phyloP scores from a whole-genome alignment of 352 stramenopile genomes.

The Pseudoperonospora humuli region DNA sequence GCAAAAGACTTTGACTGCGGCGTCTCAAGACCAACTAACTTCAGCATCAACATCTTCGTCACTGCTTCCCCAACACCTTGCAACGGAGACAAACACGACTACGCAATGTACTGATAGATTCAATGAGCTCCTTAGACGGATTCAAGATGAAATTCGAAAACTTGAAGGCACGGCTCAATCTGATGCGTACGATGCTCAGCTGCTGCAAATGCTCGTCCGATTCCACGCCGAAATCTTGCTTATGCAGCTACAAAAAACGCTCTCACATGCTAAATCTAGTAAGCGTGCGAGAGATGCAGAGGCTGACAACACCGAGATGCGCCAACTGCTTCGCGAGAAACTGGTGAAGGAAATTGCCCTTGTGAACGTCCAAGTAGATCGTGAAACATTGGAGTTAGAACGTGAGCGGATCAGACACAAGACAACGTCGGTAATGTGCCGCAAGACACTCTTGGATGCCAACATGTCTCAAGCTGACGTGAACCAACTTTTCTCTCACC shows the following conservation, averaged over 20 bases:
- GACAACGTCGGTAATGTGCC: conserved; percentile 21
- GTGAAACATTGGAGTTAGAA: conserved; percentile 30
- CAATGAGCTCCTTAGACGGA: conserved; percentile 6
- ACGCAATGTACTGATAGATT: conserved; percentile 1
- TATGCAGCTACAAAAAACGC: conserved; percentile 13
- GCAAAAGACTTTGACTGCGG: conserved; percentile 5
- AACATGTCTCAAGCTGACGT: conserved; percentile 16
- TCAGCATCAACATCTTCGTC: conserved; percentile 2
- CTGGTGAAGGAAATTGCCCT: conserved; percentile 22
- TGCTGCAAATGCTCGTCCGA: conserved; percentile 28
- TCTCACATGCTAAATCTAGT: background rate
- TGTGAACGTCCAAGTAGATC: conserved; percentile 19
- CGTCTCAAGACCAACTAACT: conserved; percentile 4
- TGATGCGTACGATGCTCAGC: conserved; percentile 25
- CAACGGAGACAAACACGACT: background rate
- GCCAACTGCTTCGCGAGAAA: conserved; percentile 12
- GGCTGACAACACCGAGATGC: conserved; percentile 8
- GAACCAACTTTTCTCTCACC: conserved; percentile 20
- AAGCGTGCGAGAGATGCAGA: conserved; percentile 11
- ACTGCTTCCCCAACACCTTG: conserved; percentile 4
- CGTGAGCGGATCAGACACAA: conserved; percentile 30
- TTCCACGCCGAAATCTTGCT: conserved; percentile 27
- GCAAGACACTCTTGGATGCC: conserved; percentile 27
- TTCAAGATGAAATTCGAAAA: conserved; percentile 25
- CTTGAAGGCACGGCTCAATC: conserved; percentile 6